phyloP scores from a whole-genome alignment of 768 basidiomycete species.

The Tremella yokohamensis region DNA sequence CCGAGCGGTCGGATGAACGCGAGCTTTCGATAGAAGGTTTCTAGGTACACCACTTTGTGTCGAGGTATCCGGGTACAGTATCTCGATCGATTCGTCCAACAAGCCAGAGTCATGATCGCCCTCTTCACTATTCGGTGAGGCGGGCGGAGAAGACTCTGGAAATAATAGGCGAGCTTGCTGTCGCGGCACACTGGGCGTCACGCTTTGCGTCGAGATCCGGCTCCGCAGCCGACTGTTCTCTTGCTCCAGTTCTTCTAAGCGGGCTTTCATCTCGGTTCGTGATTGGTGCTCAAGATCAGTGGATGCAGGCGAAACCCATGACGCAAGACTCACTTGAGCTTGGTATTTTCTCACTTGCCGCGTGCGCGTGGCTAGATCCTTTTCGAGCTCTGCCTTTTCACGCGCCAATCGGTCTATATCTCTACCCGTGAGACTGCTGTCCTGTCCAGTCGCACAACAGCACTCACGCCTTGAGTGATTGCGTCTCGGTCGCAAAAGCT shows the following conservation, averaged over 20 bases:
- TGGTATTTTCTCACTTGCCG: slow-evolving; percentile 1
- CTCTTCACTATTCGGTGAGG: neutral
- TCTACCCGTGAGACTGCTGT: neutral
- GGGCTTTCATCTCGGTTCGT: neutral
- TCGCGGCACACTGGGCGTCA: neutral
- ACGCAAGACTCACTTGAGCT: neutral
- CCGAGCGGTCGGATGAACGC: neutral
- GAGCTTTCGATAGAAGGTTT: neutral
- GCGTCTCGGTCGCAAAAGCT: neutral
- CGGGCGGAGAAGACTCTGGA: neutral
- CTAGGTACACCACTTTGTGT: neutral
- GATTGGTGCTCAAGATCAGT: neutral
- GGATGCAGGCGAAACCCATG: neutral
- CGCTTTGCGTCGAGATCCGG: no score
- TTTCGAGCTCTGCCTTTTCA: slow-evolving; percentile 1
- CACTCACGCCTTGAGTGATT: neutral
- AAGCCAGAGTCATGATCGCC: neutral
- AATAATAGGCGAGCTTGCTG: neutral
- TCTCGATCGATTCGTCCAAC: neutral
- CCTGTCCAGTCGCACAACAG: no score
- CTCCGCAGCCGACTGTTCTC: no score
- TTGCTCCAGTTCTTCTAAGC: neutral
- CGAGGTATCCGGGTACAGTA: neutral
- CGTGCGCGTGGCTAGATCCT: neutral
- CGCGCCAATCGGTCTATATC: neutral